phyloP scores from a whole-genome alignment of 441 rosid genomes.

The Raphanus hybrid region DNA sequence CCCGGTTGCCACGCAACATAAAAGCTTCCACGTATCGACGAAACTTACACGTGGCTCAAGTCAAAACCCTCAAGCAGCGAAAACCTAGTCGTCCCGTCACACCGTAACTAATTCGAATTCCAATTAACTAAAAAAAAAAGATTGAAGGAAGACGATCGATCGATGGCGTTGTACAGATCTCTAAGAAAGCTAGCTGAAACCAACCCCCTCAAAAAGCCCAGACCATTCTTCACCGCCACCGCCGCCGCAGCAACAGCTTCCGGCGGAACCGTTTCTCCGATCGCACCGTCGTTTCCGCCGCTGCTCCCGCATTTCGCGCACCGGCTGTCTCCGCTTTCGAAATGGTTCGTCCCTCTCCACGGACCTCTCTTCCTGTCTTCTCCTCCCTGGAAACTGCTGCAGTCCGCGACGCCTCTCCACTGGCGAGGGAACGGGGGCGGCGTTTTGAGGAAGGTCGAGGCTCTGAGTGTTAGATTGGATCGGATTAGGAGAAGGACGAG shows the following conservation, averaged over 20 bases:
- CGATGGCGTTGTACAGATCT: conserved; percentile 67
- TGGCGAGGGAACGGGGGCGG: conserved; percentile 54
- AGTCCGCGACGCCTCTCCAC: conserved; percentile 69
- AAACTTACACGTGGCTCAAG: conserved; percentile 31
- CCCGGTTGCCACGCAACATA: conserved; percentile 11
- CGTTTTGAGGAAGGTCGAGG: conserved; percentile 64
- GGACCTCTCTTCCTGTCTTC: conserved; percentile 77
- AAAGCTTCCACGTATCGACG: conserved; percentile 16
- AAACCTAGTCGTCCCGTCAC: conserved; percentile 27
- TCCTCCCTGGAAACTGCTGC: conserved; percentile 91
- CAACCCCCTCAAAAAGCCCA: conserved; percentile 35
- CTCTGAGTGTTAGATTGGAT: conserved; percentile 53
- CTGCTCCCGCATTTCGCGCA: conserved; percentile 41
- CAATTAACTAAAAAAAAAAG: not conserved
- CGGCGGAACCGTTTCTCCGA: conserved; percentile 39
- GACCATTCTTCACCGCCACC: conserved; percentile 53
- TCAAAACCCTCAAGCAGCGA: conserved; percentile 37
- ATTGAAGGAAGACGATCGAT: conserved; percentile 16
- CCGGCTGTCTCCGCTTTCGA: conserved; percentile 48
- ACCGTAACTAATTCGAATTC: conserved; percentile 18
- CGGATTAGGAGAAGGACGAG: conserved; percentile 50
- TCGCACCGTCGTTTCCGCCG: conserved; percentile 45
- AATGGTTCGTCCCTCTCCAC: conserved; percentile 62
- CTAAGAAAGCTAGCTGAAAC: conserved; percentile 39
- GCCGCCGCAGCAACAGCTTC: conserved; percentile 37